Evolutionary conservation across 179 eudicot genomes (phyloP), one percentile per base, ranked within the genome.

Genomic region (Heliamphora pulchella): DNA sequence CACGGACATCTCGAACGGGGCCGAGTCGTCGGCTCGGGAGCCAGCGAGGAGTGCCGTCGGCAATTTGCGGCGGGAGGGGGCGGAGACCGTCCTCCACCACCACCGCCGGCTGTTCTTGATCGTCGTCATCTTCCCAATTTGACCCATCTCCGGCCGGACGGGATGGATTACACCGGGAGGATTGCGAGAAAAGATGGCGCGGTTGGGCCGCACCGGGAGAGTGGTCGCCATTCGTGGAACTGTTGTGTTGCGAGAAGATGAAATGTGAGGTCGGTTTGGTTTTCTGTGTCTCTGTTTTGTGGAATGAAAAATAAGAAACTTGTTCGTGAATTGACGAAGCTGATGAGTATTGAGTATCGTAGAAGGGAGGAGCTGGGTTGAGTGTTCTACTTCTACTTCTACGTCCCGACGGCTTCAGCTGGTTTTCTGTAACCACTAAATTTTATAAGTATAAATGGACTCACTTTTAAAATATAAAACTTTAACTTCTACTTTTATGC

Each of bases 21-120:
- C 91, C 54, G 97, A 93, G 74, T 95, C 98, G 73, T 91, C 97
- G 51, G 98, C 97, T 66, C 96, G 79, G 6, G 97, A 92, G 72
- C 93, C 89, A 5, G 94, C 92, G 20, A 89, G 87, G 71, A 87
- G 83, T 18, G 69, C 76, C 22, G 71, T 5, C 41, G 78, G 4
- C 14, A 82, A 63, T 17, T 80, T 20, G 17, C 88, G 86, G 79
- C 86, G 85, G 78, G 78, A 22, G 46, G 85, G 79, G 2, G 78
- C 68, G 17, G 85, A 57, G 55, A 74, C 79, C 47, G 69, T 63
- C 76, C 84, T 74, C 80, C 82, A 58, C 20, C 81, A 6, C 79
- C 67, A 20, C 66, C 18, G 17, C 7, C 53, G 81, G 54, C 44
- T 65, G 53, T 43, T 64, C 59, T 66, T 77, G 70, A 72, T 7